These are phyloP conservation scores for Gnomoniopsis sp. DNA, from an alignment of 2,329 filamentous ascomycete genomes.

Conservation along the genomic window DNA sequence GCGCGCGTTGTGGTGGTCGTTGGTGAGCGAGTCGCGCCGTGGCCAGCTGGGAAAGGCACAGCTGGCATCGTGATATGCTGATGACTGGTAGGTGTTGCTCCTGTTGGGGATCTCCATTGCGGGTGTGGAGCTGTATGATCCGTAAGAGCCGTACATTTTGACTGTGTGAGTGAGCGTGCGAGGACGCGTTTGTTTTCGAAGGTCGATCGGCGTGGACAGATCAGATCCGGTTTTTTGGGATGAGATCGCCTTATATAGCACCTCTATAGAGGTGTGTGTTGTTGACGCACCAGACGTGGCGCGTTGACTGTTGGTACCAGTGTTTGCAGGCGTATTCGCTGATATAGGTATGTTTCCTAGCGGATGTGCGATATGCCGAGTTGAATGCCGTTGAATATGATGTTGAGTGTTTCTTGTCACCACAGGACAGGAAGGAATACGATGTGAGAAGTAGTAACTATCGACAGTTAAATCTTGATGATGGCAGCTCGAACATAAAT, in stretches of 20 bases:
- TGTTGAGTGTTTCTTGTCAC: background rate
- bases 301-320: slow-evolving; percentile 9
- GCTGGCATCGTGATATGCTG: slow-evolving; percentile 36
- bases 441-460: background rate
- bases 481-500: no score
- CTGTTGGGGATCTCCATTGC: slow-evolving; percentile 44
- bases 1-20: slow-evolving; percentile 34
- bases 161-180: slow-evolving; percentile 22
- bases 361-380: background rate
- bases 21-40: slow-evolving; percentile 47
- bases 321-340: slow-evolving; percentile 7
- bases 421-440: background rate
- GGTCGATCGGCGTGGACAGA: slow-evolving; percentile 1
- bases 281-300: background rate
- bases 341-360: background rate
- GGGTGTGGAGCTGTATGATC: slow-evolving; percentile 46
- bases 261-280: background rate
- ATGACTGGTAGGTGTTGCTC: slow-evolving; percentile 22
- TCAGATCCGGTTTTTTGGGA: background rate
- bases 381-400: background rate
- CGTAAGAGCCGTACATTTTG: slow-evolving; percentile 38
- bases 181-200: slow-evolving; percentile 17
- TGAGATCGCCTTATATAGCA: background rate
- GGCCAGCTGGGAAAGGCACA: slow-evolving; percentile 61
- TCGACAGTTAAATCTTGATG: background rate